Evolutionary conservation across 2,329 filamentous ascomycete species (phyloP), one percentile per base, ranked within the genome.

Genomic region (Ascosphaera acerosa): DNA sequence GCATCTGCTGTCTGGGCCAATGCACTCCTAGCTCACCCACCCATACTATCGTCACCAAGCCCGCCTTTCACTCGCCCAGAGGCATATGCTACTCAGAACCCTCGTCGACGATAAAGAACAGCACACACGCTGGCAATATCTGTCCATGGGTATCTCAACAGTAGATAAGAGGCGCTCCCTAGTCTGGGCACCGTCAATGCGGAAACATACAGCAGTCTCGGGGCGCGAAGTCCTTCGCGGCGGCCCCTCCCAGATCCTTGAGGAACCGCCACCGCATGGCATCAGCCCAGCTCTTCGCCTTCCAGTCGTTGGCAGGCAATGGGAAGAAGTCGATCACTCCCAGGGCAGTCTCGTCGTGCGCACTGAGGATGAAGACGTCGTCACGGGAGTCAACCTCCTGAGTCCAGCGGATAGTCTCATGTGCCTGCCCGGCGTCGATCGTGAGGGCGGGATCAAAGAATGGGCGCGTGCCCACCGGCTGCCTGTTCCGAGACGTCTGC

Each of bases 311-410:
- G n/a, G 46, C 25, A 15, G 34, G 31, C 29, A 34, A 10, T 3
- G 46, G 47, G 19, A 48, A 48, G n/a, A 44, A 32, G 26, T 42
- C 41, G 4, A 48, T 38, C 15, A 34, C 28, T 20, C 37, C 40
- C 3, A 38, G 15, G 16, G 47, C 18, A 14, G 37, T 36, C 12
- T 37, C 30, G 37, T 48, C 46, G 29, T 50, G 47, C 4, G 45
- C 44, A 29, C 45, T 40, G 16, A 48, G 36, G 14, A 50, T 42
- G 32, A 49, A 44, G 6, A 49, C 33, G 32, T 43, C 41, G 12
- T 41, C 39, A 10, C 38, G 36, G 4, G 41, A 40, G 23, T 48
- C 45, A 4, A 40, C 37, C 22, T 44, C 43, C 28, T 46, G 38
- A 15, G 45, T 23, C 23, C 42, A 40, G 15, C 37, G 39, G 14